A percentile compares a stretch with the other conserved stretches of the same genome.
Evolutionary conservation across 305 asterid genomes (phyloP).

Genomic region (Caryopteris hybrid): DNA sequence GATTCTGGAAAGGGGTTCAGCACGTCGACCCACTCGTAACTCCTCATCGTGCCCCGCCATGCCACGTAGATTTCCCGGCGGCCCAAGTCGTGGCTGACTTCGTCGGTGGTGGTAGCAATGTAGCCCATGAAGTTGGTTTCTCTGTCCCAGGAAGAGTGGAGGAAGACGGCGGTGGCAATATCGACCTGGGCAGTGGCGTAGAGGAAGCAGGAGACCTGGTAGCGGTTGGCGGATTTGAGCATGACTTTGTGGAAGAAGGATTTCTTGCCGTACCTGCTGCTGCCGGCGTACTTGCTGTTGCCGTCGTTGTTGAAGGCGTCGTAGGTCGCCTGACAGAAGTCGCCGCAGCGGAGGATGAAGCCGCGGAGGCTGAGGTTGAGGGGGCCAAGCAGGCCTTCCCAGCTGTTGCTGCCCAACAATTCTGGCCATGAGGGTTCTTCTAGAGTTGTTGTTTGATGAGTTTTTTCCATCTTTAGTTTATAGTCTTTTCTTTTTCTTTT

Average conservation of each 20-base stretch:
- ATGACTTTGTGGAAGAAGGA: slow-evolving; percentile 64
- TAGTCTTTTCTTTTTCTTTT: no score
- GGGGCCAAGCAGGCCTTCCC: slow-evolving; percentile 71
- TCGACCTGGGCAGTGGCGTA: slow-evolving; percentile 70
- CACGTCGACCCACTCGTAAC: slow-evolving; percentile 72
- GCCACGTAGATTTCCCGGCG: slow-evolving; percentile 71
- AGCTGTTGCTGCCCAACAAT: slow-evolving; percentile 61
- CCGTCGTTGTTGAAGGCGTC: slow-evolving; percentile 85
- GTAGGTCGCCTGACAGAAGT: slow-evolving; percentile 80
- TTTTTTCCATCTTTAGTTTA: slow-evolving; percentile 23
- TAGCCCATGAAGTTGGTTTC: slow-evolving; percentile 92
- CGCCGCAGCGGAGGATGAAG: slow-evolving; percentile 82
- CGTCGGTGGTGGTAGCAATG: slow-evolving; percentile 55
- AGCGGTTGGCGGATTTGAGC: slow-evolving; percentile 44
- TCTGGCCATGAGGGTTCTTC: slow-evolving; percentile 50
- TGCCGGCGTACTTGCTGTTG: slow-evolving; percentile 72
- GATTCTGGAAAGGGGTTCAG: slow-evolving; percentile 50
- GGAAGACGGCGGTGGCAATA: slow-evolving; percentile 40
- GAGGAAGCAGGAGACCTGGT: slow-evolving; percentile 51
- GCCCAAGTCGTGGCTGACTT: slow-evolving; percentile 34
- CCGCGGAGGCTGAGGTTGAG: slow-evolving; percentile 58
- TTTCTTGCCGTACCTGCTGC: slow-evolving; percentile 72
- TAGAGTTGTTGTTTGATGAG: not conserved
- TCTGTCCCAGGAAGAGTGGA: slow-evolving; percentile 77
- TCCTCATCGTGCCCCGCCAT: slow-evolving; percentile 73